phyloP scores from a whole-genome alignment of 768 basidiomycete species.

The Grammothele lineata region DNA sequence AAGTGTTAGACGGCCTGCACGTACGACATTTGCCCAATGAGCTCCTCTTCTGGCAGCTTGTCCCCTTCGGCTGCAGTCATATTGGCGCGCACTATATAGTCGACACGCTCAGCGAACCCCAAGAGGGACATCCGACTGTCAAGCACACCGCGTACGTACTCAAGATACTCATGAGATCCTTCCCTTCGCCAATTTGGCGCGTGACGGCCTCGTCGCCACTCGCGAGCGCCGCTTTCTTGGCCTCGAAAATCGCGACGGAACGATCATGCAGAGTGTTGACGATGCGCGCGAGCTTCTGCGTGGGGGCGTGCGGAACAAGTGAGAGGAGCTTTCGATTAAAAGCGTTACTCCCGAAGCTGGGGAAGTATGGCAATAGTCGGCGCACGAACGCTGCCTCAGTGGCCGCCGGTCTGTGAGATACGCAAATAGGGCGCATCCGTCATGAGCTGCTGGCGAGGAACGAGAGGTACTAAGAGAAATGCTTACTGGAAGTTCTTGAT shows the following conservation, averaged over 20 bases:
- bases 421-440: no score
- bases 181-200: constrained; percentile 15
- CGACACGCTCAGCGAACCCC: no score
- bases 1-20: no score
- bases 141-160: no score
- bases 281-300: constrained; percentile 10
- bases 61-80: constrained; percentile 12
- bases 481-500: constrained; percentile 18
- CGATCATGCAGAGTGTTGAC: constrained; percentile 8
- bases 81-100: constrained; percentile 23
- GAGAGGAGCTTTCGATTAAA: constrained; percentile 29
- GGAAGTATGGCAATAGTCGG: constrained; percentile 42
- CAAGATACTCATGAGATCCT: constrained; percentile 19
- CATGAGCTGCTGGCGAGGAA: no score
- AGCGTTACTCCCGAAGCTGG: constrained; percentile 34
- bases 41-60: constrained; percentile 16
- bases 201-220: constrained; percentile 11
- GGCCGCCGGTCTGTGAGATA: constrained; percentile 36
- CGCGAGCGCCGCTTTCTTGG: constrained; percentile 16
- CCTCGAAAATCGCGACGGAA: constrained; percentile 11
- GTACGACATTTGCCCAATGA: constrained; percentile 18
- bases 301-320: constrained; percentile 4
- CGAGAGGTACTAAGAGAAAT: no score
- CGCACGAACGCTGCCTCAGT: constrained; percentile 38
- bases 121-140: no score